These are phyloP conservation scores for Zygnema cylindricum DNA, from an alignment of 139 green algal genomes.

Conservation along the genomic window DNA sequence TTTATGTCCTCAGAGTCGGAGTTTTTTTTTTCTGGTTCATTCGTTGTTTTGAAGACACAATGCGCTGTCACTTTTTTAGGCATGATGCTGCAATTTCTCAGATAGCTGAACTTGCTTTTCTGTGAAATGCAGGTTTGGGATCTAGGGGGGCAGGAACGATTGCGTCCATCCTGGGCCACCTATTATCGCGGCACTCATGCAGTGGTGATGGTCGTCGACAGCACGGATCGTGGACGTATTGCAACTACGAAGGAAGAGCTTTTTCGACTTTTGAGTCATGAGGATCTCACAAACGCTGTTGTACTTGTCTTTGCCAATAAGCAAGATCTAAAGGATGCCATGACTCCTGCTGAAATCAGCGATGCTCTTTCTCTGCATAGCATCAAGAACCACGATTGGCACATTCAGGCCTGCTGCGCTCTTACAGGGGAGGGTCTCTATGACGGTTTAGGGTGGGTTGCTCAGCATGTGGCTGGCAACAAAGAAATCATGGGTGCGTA, in stretches of 20 bases:
- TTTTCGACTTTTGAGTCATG: constrained; percentile 75
- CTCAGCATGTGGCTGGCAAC: constrained; percentile 60
- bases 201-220: constrained; percentile 81
- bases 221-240: constrained; percentile 83
- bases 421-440: constrained; percentile 96
- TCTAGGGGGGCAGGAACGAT: constrained; percentile 85
- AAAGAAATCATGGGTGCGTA: neutral
- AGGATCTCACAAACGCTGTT: constrained; percentile 64
- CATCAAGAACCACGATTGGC: constrained; percentile 72
- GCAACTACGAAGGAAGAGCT: constrained; percentile 81
- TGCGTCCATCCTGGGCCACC: constrained; percentile 85
- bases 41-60: neutral
- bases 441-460: constrained; percentile 96
- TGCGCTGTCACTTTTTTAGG: no score
- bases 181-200: constrained; percentile 88
- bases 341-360: constrained; percentile 78
- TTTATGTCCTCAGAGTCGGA: no score
- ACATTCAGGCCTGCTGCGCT: constrained; percentile 92
- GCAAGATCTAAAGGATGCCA: constrained; percentile 79
- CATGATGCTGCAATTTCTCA: no score
- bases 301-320: constrained; percentile 91
- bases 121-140: constrained; percentile 74
- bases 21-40: neutral
- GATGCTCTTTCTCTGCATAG: constrained; percentile 69
- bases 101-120: no score